Evolutionary conservation across 192 early-diverging fungal species (phyloP).

Genomic region (Coemansia umbellata): DNA sequence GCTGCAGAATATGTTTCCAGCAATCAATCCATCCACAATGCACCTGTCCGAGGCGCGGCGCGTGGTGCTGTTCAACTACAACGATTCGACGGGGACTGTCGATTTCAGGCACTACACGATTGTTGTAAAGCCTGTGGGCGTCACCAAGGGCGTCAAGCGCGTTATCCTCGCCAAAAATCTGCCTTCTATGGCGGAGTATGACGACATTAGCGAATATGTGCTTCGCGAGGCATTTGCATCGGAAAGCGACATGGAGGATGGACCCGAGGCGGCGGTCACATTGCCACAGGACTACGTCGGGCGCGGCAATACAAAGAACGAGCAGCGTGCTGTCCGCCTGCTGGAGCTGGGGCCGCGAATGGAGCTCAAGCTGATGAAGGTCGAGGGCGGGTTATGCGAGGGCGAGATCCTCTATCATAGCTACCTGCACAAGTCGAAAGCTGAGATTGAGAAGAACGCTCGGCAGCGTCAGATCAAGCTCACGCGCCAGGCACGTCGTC

Average conservation of each 20-base stretch:
- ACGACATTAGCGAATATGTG: conserved; percentile 93
- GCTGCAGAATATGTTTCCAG: conserved; percentile 96
- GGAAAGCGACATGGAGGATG: conserved; percentile 92
- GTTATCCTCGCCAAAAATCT: conserved; percentile 70
- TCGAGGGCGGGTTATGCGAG: conserved; percentile 81
- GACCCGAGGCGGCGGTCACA: conserved; percentile 78
- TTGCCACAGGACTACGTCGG: conserved; percentile 80
- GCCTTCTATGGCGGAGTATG: conserved; percentile 72
- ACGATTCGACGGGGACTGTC: conserved; percentile 73
- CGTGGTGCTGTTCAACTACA: conserved; percentile 89
- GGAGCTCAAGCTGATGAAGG: conserved; percentile 81
- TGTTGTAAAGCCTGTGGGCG: conserved; percentile 80
- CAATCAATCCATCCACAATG: conserved; percentile 96
- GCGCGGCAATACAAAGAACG: conserved; percentile 64
- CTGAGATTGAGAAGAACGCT: conserved; percentile 67
- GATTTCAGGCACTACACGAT: conserved; percentile 95
- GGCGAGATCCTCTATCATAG: conserved; percentile 93
- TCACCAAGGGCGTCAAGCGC: conserved; percentile 86
- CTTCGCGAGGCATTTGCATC: conserved; percentile 77
- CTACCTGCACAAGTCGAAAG: conserved; percentile 66
- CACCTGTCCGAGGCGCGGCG: conserved; percentile 83
- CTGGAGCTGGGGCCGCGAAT: conserved; percentile 90
- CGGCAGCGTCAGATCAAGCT: conserved; percentile 57
- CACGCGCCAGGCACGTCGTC: conserved; percentile 63
- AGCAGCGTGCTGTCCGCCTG: conserved; percentile 83